Evolutionary conservation across 2,329 filamentous ascomycete genomes (phyloP).

Genomic region (Fusarium circinatum): DNA sequence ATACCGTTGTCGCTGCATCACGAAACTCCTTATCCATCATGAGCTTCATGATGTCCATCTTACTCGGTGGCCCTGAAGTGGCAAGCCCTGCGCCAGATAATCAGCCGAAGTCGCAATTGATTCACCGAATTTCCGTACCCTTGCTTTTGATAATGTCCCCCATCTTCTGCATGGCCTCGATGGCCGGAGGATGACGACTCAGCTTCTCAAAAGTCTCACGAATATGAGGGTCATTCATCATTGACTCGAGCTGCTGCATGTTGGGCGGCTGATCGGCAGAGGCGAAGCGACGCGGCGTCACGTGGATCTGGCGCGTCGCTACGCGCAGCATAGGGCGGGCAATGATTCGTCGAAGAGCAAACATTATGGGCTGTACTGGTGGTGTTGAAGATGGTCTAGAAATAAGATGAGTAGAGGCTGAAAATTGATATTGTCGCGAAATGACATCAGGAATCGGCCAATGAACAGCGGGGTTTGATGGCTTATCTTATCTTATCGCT

Average conservation of each 20-base stretch:
- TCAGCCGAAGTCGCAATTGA: background rate
- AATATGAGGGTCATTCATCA: slow-evolving; percentile 38
- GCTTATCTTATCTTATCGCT: slow-evolving; percentile 12
- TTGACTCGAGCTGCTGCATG: slow-evolving; percentile 25
- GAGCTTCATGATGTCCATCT: slow-evolving; percentile 39
- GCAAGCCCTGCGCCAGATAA: slow-evolving; percentile 25
- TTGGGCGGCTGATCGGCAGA: slow-evolving; percentile 28
- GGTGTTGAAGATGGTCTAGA: background rate
- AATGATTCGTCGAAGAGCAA: slow-evolving; percentile 21
- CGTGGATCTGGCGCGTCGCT: slow-evolving; percentile 23
- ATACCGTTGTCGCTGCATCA: slow-evolving; percentile 32
- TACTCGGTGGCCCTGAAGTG: slow-evolving; percentile 29
- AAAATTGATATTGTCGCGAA: slow-evolving; percentile 12
- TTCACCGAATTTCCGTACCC: background rate
- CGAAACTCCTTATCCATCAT: slow-evolving; percentile 41
- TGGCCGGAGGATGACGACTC: slow-evolving; percentile 34
- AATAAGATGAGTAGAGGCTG: background rate
- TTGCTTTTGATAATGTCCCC: slow-evolving; percentile 32
- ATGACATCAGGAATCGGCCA: slow-evolving; percentile 20
- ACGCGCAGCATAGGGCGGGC: slow-evolving; percentile 18
- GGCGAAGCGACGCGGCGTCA: slow-evolving; percentile 18
- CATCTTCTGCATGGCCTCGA: slow-evolving; percentile 32
- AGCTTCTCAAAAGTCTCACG: slow-evolving; percentile 37
- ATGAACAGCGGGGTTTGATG: background rate
- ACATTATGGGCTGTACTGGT: slow-evolving; percentile 18